Conservation (phyloP, 495 filamentous ascomycete species). For the Neurospora pannonica region DNA sequence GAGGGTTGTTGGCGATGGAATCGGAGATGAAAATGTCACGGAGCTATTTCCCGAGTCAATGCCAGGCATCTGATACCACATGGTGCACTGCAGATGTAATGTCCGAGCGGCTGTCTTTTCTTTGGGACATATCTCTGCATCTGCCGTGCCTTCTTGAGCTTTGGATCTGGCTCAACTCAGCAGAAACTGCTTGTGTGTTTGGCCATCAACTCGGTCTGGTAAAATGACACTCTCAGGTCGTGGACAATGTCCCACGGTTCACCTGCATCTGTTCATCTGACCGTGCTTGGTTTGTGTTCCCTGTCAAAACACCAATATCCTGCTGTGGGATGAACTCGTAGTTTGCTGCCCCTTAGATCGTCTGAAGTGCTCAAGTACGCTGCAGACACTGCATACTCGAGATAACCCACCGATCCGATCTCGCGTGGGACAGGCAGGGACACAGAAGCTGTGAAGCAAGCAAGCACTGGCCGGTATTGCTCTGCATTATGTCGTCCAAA, state of each 20-base stretch:
- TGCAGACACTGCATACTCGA: neutral
- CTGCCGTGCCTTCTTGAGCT: neutral
- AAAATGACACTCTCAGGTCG: neutral
- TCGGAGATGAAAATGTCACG: neutral
- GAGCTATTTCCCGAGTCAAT: neutral
- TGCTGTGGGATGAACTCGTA: neutral
- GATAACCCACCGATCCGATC: neutral
- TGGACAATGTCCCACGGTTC: neutral
- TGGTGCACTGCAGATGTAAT: neutral
- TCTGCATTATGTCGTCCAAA: neutral
- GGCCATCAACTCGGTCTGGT: neutral
- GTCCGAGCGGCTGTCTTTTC: neutral
- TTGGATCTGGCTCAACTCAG: neutral
- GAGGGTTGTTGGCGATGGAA: neutral
- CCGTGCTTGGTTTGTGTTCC: neutral
- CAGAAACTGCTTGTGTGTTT: neutral
- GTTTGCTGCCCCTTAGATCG: neutral
- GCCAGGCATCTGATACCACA: neutral
- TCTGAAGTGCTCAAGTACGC: neutral
- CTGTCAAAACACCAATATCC: neutral
- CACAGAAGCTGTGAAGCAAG: neutral
- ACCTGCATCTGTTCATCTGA: neutral
- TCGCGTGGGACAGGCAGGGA: neutral
- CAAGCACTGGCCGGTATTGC: neutral
- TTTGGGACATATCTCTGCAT: neutral